Conservation (phyloP, 805 yeast species). For the Wickerhamiella kurtzmanii region DNA sequence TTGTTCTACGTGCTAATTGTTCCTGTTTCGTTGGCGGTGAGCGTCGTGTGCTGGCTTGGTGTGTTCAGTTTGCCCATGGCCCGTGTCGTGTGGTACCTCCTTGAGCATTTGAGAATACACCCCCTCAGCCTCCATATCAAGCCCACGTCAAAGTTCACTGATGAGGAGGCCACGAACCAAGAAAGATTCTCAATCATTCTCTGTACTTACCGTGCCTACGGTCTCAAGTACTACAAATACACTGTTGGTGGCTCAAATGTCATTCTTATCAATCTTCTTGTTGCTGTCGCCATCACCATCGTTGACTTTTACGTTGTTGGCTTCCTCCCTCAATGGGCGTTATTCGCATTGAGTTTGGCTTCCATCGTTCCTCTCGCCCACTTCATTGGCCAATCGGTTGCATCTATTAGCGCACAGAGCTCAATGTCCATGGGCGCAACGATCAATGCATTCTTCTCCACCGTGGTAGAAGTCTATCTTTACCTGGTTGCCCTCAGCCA, state of each 20-base stretch:
- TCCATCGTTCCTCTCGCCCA: conserved; percentile 91
- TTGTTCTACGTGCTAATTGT: conserved; percentile 56
- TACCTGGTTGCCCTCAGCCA: conserved; percentile 85
- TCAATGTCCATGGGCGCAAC: conserved; percentile 99
- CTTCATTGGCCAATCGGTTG: conserved; percentile 98
- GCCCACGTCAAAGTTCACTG: conserved; percentile 27
- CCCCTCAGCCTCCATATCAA: conserved; percentile 79
- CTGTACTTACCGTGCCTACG: conserved; percentile 86
- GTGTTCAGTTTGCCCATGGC: conserved; percentile 93
- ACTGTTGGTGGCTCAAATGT: conserved; percentile 95
- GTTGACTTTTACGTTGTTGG: conserved; percentile 57
- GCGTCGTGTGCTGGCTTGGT: conserved; percentile 58
- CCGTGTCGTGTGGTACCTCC: conserved; percentile 52
- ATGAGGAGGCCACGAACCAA: conserved; percentile 32
- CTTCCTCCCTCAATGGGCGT: conserved; percentile 36
- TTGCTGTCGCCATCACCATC: conserved; percentile 70
- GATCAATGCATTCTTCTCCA: conserved; percentile 92
- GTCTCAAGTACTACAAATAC: conserved; percentile 86
- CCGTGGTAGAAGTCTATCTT: conserved; percentile 82
- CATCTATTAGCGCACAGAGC: conserved; percentile 94
- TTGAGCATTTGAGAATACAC: conserved; percentile 72
- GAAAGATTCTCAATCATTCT: conserved; percentile 37
- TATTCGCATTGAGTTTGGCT: conserved; percentile 63
- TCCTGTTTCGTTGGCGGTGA: conserved; percentile 47
- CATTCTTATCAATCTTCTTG: conserved; percentile 72